Conservation (phyloP, 1,284 basidiomycete genomes). For the Pulveroboletus sp. region DNA sequence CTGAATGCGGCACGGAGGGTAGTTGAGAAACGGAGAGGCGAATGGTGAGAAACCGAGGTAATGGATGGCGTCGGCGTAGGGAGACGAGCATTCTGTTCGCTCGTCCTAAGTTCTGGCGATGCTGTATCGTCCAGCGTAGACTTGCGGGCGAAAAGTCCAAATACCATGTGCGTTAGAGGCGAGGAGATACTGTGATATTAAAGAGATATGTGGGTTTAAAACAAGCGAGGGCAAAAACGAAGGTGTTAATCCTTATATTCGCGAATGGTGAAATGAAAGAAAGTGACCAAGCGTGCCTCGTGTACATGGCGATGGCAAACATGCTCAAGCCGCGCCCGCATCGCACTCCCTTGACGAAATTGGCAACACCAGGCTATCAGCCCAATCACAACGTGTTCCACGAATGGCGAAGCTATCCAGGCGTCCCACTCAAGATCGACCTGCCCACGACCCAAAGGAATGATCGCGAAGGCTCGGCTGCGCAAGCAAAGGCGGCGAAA, state of each 20-base stretch:
- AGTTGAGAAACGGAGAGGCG: conserved; percentile 30
- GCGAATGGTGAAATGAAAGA: conserved; percentile 9
- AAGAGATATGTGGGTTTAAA: not conserved
- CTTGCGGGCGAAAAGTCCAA: conserved; percentile 52
- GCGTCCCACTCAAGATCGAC: not conserved
- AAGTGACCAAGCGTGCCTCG: conserved; percentile 19
- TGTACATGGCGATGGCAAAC: conserved; percentile 26
- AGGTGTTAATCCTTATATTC: conserved; percentile 9
- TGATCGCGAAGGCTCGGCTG: not conserved
- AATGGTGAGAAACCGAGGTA: conserved; percentile 34
- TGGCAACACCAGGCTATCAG: not conserved
- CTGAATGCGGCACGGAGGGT: conserved; percentile 25
- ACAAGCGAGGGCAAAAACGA: not conserved
- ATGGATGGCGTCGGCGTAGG: conserved; percentile 57
- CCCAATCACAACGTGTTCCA: conserved; percentile 7
- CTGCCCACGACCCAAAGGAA: not conserved
- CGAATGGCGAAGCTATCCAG: not conserved
- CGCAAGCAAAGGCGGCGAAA: not conserved
- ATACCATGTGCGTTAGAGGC: conserved; percentile 47
- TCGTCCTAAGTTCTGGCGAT: conserved; percentile 11
- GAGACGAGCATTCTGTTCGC: conserved; percentile 37
- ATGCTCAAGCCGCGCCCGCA: conserved; percentile 15
- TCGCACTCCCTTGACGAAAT: conserved; percentile 9
- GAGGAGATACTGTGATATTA: conserved; percentile 13
- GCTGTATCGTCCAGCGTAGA: conserved; percentile 16